Evolutionary conservation across 1,284 basidiomycete genomes (phyloP), one percentile per base, ranked within the genome.

Genomic region (Paramarasmius palmivorus): DNA sequence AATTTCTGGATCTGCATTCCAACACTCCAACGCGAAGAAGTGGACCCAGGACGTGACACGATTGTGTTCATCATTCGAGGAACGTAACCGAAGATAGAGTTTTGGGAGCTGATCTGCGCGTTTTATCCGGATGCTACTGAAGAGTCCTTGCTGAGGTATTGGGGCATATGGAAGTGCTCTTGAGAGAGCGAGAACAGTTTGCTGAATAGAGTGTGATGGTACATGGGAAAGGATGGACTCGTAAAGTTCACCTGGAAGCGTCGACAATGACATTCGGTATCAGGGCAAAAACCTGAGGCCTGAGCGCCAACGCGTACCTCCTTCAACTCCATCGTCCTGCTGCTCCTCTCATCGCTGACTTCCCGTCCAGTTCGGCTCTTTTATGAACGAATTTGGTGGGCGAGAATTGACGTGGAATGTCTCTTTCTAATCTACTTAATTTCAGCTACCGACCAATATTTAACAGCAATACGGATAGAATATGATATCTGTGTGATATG

Each of bases 191-290:
- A 84, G 63, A 10, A 78, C 63, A 2, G 78, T 73, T 20, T 68
- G 67, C 51, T 77, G 77, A 17, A 73, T 63, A 49, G 73, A 66
- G 15, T 67, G 57, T 1, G 63, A 56, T 19, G 77, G 70, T 8
- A 87, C 54, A 17, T 77, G 71, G 9, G 65, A 63, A 38, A 88
- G 61, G 59, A 88, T 83, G 10, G 67, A 67, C 4, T 70, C 65
- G 64, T 83, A 86, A n/a, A 88, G 69, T 64, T 88, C 86, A 15
- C 75, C 59, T 22, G 86, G 86, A n/a, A 88, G 71, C 14, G 53
- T 54, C 50, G 52, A 19, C 59, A 60, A 34, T 9, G 25, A 47
- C 55, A 56, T 56, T 32, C 29, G 29, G 12, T 32, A 6, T 32
- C 29, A 32, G n/a, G n/a, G n/a, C n/a, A n/a, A n/a, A n/a, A n/a